Conservation (phyloP, 2,329 filamentous ascomycete genomes). For the Monosporascus sp. region DNA sequence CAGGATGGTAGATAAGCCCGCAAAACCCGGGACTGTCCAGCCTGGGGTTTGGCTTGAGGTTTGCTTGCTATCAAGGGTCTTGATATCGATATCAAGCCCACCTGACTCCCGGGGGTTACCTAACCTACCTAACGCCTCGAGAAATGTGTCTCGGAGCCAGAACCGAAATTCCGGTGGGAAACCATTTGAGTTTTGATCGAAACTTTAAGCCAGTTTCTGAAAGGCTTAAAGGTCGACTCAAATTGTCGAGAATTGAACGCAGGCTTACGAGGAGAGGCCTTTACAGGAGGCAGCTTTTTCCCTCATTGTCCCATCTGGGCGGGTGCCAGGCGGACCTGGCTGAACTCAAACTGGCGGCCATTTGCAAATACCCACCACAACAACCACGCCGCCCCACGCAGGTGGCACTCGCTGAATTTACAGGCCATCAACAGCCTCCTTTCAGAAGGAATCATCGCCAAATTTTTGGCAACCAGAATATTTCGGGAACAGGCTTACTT, state of each 20-base stretch:
- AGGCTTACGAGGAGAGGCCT: neutral
- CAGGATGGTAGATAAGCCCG: neutral
- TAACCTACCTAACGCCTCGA: neutral
- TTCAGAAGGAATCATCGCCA: too few relatives aligned
- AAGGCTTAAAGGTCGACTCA: neutral
- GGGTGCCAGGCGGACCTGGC: too few relatives aligned
- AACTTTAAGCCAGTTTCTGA: neutral
- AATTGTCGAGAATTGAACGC: neutral
- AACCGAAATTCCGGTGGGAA: neutral
- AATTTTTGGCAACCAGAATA: too few relatives aligned
- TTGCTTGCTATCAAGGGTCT: neutral
- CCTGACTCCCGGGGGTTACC: neutral
- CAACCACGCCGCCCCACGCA: too few relatives aligned
- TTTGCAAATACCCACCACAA: too few relatives aligned
- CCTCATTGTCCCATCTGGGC: too few relatives aligned
- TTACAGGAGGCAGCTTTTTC: neutral
- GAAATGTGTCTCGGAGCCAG: neutral
- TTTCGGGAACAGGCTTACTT: too few relatives aligned
- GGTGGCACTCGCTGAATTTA: too few relatives aligned
- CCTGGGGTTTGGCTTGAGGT: neutral
- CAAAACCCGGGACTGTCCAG: neutral
- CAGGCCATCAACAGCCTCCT: too few relatives aligned
- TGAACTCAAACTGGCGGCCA: too few relatives aligned
- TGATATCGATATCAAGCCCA: neutral
- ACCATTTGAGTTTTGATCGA: neutral